Conservation (phyloP, 1,284 basidiomycete species). For the Polyporus tsugae region DNA sequence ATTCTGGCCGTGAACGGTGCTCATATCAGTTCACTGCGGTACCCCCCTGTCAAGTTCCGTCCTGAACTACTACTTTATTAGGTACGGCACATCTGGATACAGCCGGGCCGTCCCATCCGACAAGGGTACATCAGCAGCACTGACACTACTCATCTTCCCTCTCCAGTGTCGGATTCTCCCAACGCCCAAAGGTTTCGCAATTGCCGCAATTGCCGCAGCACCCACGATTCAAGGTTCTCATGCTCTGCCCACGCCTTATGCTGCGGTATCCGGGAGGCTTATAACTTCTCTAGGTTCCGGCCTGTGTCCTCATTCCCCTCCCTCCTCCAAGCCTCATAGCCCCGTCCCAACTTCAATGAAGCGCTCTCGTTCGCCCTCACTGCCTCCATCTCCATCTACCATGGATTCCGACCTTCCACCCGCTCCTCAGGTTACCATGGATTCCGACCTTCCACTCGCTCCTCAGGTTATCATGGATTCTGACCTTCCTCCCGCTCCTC, state of each 20-base stretch:
- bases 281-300: constrained; percentile 32
- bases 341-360: constrained; percentile 36
- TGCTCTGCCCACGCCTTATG: constrained; percentile 15
- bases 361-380: constrained; percentile 38
- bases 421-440: constrained; percentile 33
- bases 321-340: constrained; percentile 34
- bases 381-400: constrained; percentile 5
- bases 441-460: constrained; percentile 43
- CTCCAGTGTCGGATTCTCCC: constrained; percentile 12
- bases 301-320: constrained; percentile 39
- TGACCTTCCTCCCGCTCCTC: constrained; percentile 48
- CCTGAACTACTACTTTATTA: no score
- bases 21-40: no score
- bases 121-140: no score
- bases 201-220: constrained; percentile 29
- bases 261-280: constrained; percentile 28
- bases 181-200: constrained; percentile 11
- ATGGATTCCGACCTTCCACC: no score
- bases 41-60: no score
- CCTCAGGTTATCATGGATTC: constrained; percentile 44
- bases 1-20: no score
- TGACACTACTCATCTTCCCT: neutral
- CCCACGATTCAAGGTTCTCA: neutral
- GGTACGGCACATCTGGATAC: no score
- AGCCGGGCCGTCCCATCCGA: no score